Base-by-base conservation (phyloP, 139 green algal species). In the Dunaliella primolecta region DNA sequence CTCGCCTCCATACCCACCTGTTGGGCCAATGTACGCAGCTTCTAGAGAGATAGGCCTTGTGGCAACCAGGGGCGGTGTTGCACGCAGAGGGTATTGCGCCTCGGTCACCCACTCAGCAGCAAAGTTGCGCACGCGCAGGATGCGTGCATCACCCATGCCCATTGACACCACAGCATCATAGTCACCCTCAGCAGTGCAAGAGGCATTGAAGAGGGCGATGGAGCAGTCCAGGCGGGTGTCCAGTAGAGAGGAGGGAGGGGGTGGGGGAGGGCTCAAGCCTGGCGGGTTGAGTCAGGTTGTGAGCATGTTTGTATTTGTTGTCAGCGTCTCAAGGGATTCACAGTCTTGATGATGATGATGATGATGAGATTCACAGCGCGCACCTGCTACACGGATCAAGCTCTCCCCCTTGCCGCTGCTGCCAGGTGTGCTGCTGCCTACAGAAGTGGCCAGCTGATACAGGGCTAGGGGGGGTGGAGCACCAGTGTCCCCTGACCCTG, bases 21-120 rank as follows among this genome's bases (percentile, higher is more conserved):
- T 33, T 7, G 81, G n/a, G 1, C 36, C 3, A n/a, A 32, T 31
- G 25, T 75, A 86, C 1, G 88, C 88, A 3, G 89, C 86, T 36
- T 86, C 80, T 33, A 94, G 82, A 0, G 84, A 36, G 34, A 92
- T 74, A 0, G 91, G 90, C 3, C 87, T 88, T 25, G 84, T 82
- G 11, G 89, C 90, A 2, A 81, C 82, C 32, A 91, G 81, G n/a
- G 89, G 91, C 23, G 87, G 78, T n/a, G 23, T 21, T 2, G 86
- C 86, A 2, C 88, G 84, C n/a, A 93, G 64, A 2, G 88, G 90
- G 31, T 85, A 78, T 33, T 87, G 55, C 1, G 56, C n/a, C 3
- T 86, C 81, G 37, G 82, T 89, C 55, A 80, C 70, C 36, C 7
- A 84, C 0, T 75, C 75, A 11, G 20, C 31, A 0, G 2, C 33